Evolutionary conservation across 495 filamentous ascomycete species (phyloP).

Genomic region (Neohortaea acidophila): DNA sequence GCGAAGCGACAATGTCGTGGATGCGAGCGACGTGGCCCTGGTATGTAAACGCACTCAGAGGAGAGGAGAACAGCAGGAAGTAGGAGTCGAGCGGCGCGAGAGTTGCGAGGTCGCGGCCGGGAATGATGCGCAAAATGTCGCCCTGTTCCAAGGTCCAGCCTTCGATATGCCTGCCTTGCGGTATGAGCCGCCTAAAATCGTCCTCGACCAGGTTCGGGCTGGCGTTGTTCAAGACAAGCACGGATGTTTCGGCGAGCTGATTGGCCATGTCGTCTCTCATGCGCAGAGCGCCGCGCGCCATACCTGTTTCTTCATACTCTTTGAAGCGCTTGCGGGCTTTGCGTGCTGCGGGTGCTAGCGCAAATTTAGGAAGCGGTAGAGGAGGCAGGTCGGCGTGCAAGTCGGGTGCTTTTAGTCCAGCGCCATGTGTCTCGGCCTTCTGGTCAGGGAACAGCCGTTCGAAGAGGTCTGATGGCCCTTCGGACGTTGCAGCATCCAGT

Average conservation of each 20-base stretch:
- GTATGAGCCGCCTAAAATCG: conserved; percentile 48
- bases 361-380: too few species aligned
- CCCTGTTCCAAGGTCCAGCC: conserved; percentile 38
- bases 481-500: too few species aligned
- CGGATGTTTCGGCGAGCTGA: conserved; percentile 20
- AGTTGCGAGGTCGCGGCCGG: conserved; percentile 37
- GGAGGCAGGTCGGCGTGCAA: too few species aligned
- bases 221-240: conserved; percentile 37
- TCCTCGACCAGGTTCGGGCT: conserved; percentile 40
- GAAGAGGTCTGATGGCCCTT: conserved; percentile 33
- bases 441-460: conserved; percentile 44
- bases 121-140: conserved; percentile 32
- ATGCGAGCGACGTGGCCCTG: conserved; percentile 31
- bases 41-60: conserved; percentile 40
- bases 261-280: too few species aligned
- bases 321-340: background rate
- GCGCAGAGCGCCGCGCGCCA: too few species aligned
- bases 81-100: conserved; percentile 40
- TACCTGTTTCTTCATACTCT: background rate
- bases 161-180: conserved; percentile 45
- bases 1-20: conserved; percentile 29
- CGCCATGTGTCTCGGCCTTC: conserved; percentile 14
- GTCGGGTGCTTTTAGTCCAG: conserved; percentile 8
- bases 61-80: conserved; percentile 46
- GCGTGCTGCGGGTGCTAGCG: too few species aligned